These are phyloP conservation scores for Ceratocystis variospora DNA, from an alignment of 2,329 filamentous ascomycete species.

Conservation along the genomic window DNA sequence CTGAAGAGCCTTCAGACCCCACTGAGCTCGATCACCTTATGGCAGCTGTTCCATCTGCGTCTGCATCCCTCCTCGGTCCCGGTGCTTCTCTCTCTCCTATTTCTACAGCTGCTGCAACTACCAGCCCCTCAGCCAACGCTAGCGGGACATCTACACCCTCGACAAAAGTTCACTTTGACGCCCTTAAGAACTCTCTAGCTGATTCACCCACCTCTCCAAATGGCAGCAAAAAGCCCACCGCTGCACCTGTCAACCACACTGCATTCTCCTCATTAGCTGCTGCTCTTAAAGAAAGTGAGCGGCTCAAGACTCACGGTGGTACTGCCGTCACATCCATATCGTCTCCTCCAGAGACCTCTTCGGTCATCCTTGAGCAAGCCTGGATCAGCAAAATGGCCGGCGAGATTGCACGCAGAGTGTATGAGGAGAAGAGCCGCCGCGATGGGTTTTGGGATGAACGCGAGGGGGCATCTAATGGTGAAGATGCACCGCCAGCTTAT, in stretches of 20 bases:
- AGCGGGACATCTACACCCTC: slow-evolving; percentile 1
- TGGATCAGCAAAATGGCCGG: slow-evolving; percentile 90
- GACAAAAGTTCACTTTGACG: slow-evolving; percentile 15
- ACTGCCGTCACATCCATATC: background rate
- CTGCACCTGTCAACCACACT: slow-evolving; percentile 22
- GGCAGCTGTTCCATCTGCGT: background rate
- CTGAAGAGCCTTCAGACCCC: slow-evolving; percentile 43
- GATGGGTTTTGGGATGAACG: slow-evolving; percentile 40
- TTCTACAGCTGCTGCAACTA: background rate
- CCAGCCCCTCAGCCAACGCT: background rate
- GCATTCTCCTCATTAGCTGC: slow-evolving; percentile 14
- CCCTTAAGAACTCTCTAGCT: background rate
- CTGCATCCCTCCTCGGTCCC: background rate
- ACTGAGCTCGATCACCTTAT: slow-evolving; percentile 25
- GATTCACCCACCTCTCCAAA: too few relatives aligned
- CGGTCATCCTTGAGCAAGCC: slow-evolving; percentile 59
- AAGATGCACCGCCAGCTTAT: slow-evolving; percentile 48
- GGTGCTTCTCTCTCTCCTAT: background rate
- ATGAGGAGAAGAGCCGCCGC: slow-evolving; percentile 62
- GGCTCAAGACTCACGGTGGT: slow-evolving; percentile 21
- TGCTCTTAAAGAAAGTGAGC: slow-evolving; percentile 16
- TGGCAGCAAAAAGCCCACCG: background rate
- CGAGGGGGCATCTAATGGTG: slow-evolving; percentile 20
- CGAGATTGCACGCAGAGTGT: slow-evolving; percentile 76
- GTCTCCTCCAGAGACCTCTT: slow-evolving; percentile 34